Evolutionary conservation across 768 basidiomycete genomes (phyloP).

Genomic region (Termitomyces sp.): DNA sequence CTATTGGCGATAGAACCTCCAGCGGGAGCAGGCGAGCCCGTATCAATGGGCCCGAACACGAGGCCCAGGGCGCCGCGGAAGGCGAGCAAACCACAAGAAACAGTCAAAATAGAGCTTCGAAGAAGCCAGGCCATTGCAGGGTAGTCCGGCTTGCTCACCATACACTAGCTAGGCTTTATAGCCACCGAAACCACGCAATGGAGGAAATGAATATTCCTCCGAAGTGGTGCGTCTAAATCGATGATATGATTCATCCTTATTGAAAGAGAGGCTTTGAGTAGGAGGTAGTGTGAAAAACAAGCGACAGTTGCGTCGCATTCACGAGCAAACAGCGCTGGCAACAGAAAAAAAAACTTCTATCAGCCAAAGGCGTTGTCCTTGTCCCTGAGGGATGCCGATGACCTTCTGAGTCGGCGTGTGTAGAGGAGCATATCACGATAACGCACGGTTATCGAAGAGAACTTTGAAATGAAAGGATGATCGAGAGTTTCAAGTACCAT

Average conservation of each 20-base stretch:
- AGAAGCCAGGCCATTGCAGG: constrained; percentile 9
- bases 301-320: not conserved
- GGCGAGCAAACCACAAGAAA: constrained; percentile 1
- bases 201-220: constrained; percentile 1
- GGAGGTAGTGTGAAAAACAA: not conserved
- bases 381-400: not conserved
- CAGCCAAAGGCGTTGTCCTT: not conserved
- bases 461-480: not conserved
- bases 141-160: not conserved
- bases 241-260: no score
- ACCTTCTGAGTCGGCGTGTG: not conserved
- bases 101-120: constrained; percentile 1
- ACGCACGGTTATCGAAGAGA: not conserved
- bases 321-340: not conserved
- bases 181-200: not conserved
- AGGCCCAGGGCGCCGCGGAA: constrained; percentile 3
- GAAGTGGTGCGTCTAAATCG: not conserved
- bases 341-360: not conserved
- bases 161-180: constrained; percentile 8
- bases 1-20: constrained; percentile 21
- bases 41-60: constrained; percentile 22
- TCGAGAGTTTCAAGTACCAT: not conserved
- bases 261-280: not conserved
- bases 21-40: constrained; percentile 18
- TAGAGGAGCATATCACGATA: not conserved